Percentiles rank a stretch among this genome's conserved stretches.
phyloP scores from a whole-genome alignment of 2,329 filamentous ascomycete species.

The Celoporthe dispersa region DNA sequence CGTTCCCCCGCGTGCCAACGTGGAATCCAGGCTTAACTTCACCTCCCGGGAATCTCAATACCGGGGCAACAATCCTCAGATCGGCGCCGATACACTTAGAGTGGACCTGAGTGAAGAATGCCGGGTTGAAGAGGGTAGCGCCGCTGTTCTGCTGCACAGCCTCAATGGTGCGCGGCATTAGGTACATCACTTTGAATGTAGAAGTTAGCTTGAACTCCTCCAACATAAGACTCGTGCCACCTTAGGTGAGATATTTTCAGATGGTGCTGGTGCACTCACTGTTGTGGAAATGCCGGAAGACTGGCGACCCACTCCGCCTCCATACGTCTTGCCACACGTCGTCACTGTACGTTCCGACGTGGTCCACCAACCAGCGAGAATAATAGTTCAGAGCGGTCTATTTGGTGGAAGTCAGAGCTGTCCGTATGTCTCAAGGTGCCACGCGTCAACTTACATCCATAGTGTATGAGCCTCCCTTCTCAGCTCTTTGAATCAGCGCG shows the following conservation, averaged over 20 bases:
- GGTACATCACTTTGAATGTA: conserved; percentile 35
- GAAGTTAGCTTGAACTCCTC: background rate
- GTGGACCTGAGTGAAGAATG: conserved; percentile 47
- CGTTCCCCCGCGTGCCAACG: conserved; percentile 23
- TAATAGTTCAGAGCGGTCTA: conserved; percentile 47
- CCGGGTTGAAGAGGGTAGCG: conserved; percentile 49
- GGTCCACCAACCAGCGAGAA: conserved; percentile 46
- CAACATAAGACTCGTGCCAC: background rate
- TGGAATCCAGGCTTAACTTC: conserved; percentile 24
- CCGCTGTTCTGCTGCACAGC: conserved; percentile 41
- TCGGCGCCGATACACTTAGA: background rate
- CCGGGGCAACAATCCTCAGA: conserved; percentile 18
- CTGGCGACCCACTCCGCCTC: conserved; percentile 47
- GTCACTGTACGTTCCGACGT: conserved; percentile 44
- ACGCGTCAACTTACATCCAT: conserved; percentile 10
- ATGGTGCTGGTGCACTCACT: background rate
- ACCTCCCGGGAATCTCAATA: conserved; percentile 21
- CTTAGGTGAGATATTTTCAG: background rate
- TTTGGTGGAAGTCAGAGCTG: background rate
- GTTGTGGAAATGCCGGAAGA: conserved; percentile 55
- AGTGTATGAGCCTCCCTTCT: conserved; percentile 15
- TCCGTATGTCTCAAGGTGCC: background rate
- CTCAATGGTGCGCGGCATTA: conserved; percentile 47
- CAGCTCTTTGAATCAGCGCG: conserved; percentile 36
- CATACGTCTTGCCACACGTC: conserved; percentile 54